phyloP scores from a whole-genome alignment of 1,139 yeast species.

The Kodamaea ohmeri region DNA sequence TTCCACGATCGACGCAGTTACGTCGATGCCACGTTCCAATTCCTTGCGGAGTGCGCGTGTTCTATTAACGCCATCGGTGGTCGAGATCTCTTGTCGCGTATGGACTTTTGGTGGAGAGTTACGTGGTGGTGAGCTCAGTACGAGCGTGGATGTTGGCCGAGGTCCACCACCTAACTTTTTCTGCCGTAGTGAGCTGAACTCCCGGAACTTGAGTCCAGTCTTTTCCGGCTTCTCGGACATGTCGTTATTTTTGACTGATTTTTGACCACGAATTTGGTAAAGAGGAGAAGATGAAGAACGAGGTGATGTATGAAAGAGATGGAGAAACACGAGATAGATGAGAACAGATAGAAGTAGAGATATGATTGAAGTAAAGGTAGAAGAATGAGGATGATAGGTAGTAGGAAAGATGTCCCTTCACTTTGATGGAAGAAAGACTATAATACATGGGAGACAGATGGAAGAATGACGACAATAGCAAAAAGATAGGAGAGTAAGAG shows the following conservation, averaged over 20 bases:
- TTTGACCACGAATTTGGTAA: background rate
- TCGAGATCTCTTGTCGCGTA: conserved; percentile 2
- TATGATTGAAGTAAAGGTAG: too few species aligned
- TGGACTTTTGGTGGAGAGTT: conserved; percentile 2
- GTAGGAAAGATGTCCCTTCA: too few species aligned
- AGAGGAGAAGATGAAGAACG: background rate
- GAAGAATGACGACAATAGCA: too few species aligned
- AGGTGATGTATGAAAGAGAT: background rate
- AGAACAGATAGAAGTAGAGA: too few species aligned
- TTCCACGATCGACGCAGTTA: background rate
- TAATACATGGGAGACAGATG: too few species aligned
- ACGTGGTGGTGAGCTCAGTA: conserved; percentile 1
- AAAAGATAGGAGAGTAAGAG: too few species aligned
- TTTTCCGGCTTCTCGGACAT: conserved; percentile 4
- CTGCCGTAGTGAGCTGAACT: conserved; percentile 5
- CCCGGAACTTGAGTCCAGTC: conserved; percentile 6
- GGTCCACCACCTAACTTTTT: conserved; percentile 8
- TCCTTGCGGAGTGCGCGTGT: conserved; percentile 3
- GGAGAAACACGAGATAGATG: too few species aligned
- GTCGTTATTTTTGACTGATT: background rate
- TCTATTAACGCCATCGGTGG: background rate
- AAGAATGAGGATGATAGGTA: too few species aligned
- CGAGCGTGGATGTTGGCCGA: conserved; percentile 6
- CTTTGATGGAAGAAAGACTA: too few species aligned
- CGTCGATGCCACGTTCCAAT: conserved; percentile 4